Base-by-base conservation (phyloP, 2,329 filamentous ascomycete species). In the Camillea tinctor region DNA sequence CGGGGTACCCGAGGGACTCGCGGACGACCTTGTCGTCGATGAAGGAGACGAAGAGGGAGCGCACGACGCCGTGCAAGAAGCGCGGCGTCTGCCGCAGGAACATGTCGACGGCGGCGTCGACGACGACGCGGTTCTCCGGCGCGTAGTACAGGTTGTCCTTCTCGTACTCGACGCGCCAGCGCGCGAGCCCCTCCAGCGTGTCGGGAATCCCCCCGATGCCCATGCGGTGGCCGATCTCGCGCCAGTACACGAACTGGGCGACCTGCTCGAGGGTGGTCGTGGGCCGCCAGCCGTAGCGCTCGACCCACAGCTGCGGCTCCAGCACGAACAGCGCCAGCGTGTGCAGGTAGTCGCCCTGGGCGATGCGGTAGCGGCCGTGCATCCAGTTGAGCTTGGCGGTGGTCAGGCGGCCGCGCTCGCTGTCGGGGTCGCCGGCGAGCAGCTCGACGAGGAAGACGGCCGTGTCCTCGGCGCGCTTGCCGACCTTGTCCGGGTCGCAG, bases 291-390 rank as follows among this genome's bases (percentile, higher is more conserved):
- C 68, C 66, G 58, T 66, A 68, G 21, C 60, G 62, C 17, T 66
- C 64, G 57, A 70, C 61, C 68, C 68, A 70, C 50, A 63, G 59
- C 50, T 60, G 55, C 40, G 68, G 66, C 61, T 70, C 68, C 36
- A 68, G 63, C 48, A 69, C 64, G 57, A 70, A 69, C 40, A 70
- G 64, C 2, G 63, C 62, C 3, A 70, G 61, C 20, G 68, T 70
- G 60, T 70, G 64, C 53, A 68, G 58, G 57, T 68, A 64, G 52
- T 70, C 66, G 11, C 11, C 51, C 19, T 59, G 50, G 19, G 30
- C 49, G 53, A 70, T 63, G 21, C 59, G 60, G 58, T 68, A 68
- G 50, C 67, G 63, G 7, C 36, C 56, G 56, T 69, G 67, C 55
- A 69, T 36, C 65, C 65, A 69, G 52, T 69, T 69, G 30, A 69